phyloP scores from a whole-genome alignment of 305 asterid genomes.

The Solanum aculeatissimum region DNA sequence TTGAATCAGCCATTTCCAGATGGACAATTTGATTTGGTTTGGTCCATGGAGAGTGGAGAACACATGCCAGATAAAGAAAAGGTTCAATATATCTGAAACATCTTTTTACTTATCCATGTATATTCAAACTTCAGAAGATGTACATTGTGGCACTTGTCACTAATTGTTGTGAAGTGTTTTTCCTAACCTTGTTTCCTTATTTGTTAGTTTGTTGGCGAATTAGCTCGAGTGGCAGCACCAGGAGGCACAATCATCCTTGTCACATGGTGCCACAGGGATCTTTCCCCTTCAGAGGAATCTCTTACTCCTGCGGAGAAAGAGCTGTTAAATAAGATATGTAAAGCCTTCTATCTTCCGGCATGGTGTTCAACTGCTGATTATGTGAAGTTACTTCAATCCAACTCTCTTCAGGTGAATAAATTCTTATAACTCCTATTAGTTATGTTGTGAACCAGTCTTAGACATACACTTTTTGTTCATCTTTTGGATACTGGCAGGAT shows the following conservation, averaged over 20 bases:
- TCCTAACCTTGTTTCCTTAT: background rate
- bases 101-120: background rate
- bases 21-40: conserved; percentile 70
- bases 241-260: conserved; percentile 81
- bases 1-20: conserved; percentile 87
- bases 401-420: conserved; percentile 50
- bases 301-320: conserved; percentile 49
- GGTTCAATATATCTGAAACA: conserved; percentile 22
- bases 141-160: background rate
- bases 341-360: conserved; percentile 72
- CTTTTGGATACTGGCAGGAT: conserved; percentile 34
- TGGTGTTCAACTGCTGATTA: conserved; percentile 91
- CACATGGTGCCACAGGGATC: conserved; percentile 97
- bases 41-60: conserved; percentile 99
- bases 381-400: conserved; percentile 55
- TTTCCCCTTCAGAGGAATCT: conserved; percentile 57
- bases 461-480: background rate
- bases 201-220: conserved; percentile 67
- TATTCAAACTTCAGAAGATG: background rate
- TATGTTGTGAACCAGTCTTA: background rate
- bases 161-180: background rate
- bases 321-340: conserved; percentile 59
- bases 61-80: conserved; percentile 94
- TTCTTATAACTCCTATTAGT: background rate
- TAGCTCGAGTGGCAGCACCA: conserved; percentile 86